Evolutionary conservation across 1,284 basidiomycete species (phyloP).

Genomic region (Ustilago trichophora): DNA sequence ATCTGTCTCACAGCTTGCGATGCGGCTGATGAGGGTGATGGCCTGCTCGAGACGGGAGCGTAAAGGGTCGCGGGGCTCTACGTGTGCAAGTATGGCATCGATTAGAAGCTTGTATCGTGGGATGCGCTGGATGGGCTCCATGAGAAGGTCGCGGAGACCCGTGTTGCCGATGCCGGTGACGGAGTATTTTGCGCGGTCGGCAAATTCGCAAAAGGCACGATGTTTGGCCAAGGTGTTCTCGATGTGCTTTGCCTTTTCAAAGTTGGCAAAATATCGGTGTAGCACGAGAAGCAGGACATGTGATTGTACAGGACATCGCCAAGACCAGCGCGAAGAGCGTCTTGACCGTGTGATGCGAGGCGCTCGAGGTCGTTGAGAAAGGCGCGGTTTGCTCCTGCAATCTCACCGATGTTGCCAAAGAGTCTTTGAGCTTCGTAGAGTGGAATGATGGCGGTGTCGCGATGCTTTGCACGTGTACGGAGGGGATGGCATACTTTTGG

Average conservation of each 20-base stretch:
- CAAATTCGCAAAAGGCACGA: slow-evolving; percentile 81
- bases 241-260: slow-evolving; percentile 89
- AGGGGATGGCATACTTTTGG: slow-evolving; percentile 83
- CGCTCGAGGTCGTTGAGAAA: slow-evolving; percentile 85
- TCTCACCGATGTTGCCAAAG: slow-evolving; percentile 90
- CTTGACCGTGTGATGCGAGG: slow-evolving; percentile 69
- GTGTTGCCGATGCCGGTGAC: slow-evolving; percentile 79
- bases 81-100: slow-evolving; percentile 69
- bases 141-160: slow-evolving; percentile 87
- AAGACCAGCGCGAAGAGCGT: slow-evolving; percentile 73
- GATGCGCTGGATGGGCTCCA: slow-evolving; percentile 99
- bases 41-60: slow-evolving; percentile 79
- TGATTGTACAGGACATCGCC: slow-evolving; percentile 82
- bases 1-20: slow-evolving; percentile 90
- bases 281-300: slow-evolving; percentile 77
- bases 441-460: slow-evolving; percentile 85
- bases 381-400: slow-evolving; percentile 85
- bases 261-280: slow-evolving; percentile 87
- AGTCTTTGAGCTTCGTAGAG: slow-evolving; percentile 89
- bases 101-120: slow-evolving; percentile 94
- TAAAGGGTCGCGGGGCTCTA: slow-evolving; percentile 65
- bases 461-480: slow-evolving; percentile 81
- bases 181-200: slow-evolving; percentile 81
- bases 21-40: slow-evolving; percentile 84
- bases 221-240: slow-evolving; percentile 84